Base-by-base conservation (phyloP, 1,284 basidiomycete genomes). In the Ganoderma leucocontextum region DNA sequence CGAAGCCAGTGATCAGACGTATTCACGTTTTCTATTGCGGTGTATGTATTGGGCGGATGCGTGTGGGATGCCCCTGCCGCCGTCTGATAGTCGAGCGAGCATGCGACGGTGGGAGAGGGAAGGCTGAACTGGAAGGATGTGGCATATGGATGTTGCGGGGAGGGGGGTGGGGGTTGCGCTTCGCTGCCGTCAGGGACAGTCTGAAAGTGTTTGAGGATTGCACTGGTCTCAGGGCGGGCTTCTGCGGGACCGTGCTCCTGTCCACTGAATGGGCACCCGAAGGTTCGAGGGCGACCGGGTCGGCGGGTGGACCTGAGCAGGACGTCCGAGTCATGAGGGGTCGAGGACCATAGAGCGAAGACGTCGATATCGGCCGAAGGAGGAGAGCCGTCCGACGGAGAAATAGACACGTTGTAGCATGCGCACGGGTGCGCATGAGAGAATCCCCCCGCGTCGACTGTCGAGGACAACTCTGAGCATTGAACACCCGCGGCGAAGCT, bases 291-390 rank as follows among this genome's bases (percentile, higher is more conserved):
- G 44, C 9, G 9, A 10, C 8, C n/a, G 6, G n/a, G n/a, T 13
- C 12, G 10, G n/a, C 13, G 41, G 15, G 8, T 25, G 0, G 25
- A 53, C 52, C 25, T 12, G 15, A 2, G 25, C n/a, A 6, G 17
- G n/a, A 49, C 47, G 41, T n/a, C n/a, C n/a, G n/a, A n/a, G n/a
- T 42, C 15, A 42, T 42, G 2, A 49, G 7, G 12, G 22, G 22
- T 35, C 29, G 6, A 55, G 15, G 33, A 17, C 29, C 29, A 35
- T 33, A 19, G 52, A 9, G 29, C 15, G 15, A 55, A 19, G 15
- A 8, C 15, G 52, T 53, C n/a, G 52, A 53, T 53, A 53, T 53
- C 52, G 44, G 44, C 47, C 33, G 17, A 33, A 55, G 52, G 29
- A 55, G 52, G 17, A 12, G 52, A 17, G 33, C 33, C 52, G 8